Base-by-base conservation (phyloP, 2,329 filamentous ascomycete species). In the Chaetomium sp. region DNA sequence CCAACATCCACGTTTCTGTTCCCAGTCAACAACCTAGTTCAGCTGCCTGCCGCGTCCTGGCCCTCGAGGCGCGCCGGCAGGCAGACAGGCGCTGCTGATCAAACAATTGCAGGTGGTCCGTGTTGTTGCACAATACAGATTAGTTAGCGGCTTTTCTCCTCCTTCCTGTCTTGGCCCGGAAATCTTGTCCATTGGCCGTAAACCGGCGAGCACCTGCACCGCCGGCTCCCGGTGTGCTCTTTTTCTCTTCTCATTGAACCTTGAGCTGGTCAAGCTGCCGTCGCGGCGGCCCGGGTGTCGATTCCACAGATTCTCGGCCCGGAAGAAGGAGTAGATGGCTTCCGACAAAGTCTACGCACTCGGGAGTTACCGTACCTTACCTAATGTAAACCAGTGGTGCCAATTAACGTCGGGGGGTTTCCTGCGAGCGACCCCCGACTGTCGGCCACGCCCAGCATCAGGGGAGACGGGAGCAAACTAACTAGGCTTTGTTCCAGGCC, bases 81-180 rank as follows among this genome's bases (percentile, higher is more conserved):
- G 45, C 38, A 47, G 45, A n/a, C 38, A 42, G 19, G 38, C 2
- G 9, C 45, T 47, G 45, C 7, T 12, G 45, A n/a, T 6, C 33
- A 13, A 8, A 35, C 33, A 35, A 8, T 8, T 35, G 33, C 33
- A 35, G 45, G n/a, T 47, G 45, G 45, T 47, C 45, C 45, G 45
- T 47, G 45, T 23, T 19, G 4, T 42, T 5, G n/a, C 38, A 1
- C 1, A 19, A 16, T 10, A 33, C 12, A 5, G 16, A 3, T 16
- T 12, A 21, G 16, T 19, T 9, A 23, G 45, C 7, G 19, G 45
- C 45, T 21, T 47, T 47, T 47, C 45, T 55, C 29, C 29, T 55
- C 53, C 53, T 55, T 55, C 53, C 53, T 31, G 29, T 55, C 53
- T 55, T 27, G 53, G 53, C 29, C 9, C 29, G 19, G 29, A 31